phyloP scores from a whole-genome alignment of 345 rosid genomes.

The Eucalyptus dawsonii region DNA sequence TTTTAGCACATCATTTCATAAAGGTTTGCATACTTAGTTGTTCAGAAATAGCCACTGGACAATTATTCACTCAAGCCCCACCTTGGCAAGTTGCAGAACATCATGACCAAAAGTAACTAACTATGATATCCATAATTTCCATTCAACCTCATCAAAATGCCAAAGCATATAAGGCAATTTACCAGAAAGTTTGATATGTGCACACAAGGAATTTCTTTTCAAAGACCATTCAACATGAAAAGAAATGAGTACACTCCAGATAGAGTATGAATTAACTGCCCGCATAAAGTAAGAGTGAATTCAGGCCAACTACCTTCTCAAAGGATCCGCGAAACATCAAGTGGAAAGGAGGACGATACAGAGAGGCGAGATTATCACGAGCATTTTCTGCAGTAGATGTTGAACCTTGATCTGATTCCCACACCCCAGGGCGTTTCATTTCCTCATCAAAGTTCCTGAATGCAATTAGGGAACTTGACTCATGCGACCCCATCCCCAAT shows the following conservation, averaged over 20 bases:
- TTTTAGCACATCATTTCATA: not conserved
- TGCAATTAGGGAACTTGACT: constrained; percentile 57
- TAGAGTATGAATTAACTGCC: not conserved
- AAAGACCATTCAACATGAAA: not conserved
- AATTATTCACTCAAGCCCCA: not conserved
- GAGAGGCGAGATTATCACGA: constrained; percentile 88
- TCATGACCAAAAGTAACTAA: not conserved
- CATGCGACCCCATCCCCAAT: constrained; percentile 37
- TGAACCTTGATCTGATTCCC: constrained; percentile 60
- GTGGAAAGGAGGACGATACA: constrained; percentile 90
- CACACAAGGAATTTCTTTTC: not conserved
- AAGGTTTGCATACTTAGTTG: not conserved
- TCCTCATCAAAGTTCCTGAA: constrained; percentile 91
- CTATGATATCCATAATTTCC: not conserved
- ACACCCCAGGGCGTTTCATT: constrained; percentile 70
- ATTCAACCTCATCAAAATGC: not conserved
- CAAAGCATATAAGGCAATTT: not conserved
- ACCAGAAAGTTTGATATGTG: not conserved
- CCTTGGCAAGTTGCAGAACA: not conserved
- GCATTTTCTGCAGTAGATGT: constrained; percentile 43
- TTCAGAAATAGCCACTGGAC: not conserved
- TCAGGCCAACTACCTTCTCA: constrained; percentile 47
- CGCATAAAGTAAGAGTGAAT: not conserved
- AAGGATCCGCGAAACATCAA: constrained; percentile 83
- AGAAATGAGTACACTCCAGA: not conserved